Evolutionary conservation across 202 grass and related monocot species (phyloP), one percentile per base, ranked within the genome.

Genomic region (Eragrostis tef): DNA sequence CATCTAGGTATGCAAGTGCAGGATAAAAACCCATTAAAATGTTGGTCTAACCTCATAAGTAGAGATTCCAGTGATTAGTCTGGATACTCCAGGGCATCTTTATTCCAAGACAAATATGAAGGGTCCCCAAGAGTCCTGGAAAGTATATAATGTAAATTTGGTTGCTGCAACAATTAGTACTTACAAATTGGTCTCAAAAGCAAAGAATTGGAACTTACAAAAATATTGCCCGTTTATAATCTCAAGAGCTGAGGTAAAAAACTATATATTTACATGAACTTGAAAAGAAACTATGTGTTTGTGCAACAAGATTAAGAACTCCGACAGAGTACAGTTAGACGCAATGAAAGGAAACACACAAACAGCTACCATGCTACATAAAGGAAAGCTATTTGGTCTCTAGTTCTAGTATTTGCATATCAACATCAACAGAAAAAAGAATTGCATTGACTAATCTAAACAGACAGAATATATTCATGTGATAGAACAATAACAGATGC

Each of bases 71-170:
- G 39, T 66, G 62, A 79, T 85, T 87, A 88, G 54, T 92, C 54
- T 54, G 74, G 21, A 74, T 25, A 61, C 20, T 49, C 75, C 15
- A 64, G 17, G 59, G 75, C 73, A 56, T 84, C 69, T 71, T 66
- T 91, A 76, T 98, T 98, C 95, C 95, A 98, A 71, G 92, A 93
- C 79, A 98, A 85, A 53, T 83, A 91, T 43, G 88, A 88, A 59
- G 95, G 92, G 78, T 98, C 95, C 74, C 88, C 95, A 81, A 98
- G 88, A 14, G 83, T 91, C 90, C 95, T 98, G 90, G 59, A 89
- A 82, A 76, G 80, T 77, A 73, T 8, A 17, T 62, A 70, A 73
- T 71, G 36, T 47, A 41, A 79, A 53, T 81, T 75, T 56, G 24
- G 56, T 44, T 42, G 31, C n/a, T 29, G 46, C 17, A 51, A 62